Percentiles rank a stretch among this genome's conserved stretches.
phyloP scores from a whole-genome alignment of 116 monocot genomes.

The Iris pallida region DNA sequence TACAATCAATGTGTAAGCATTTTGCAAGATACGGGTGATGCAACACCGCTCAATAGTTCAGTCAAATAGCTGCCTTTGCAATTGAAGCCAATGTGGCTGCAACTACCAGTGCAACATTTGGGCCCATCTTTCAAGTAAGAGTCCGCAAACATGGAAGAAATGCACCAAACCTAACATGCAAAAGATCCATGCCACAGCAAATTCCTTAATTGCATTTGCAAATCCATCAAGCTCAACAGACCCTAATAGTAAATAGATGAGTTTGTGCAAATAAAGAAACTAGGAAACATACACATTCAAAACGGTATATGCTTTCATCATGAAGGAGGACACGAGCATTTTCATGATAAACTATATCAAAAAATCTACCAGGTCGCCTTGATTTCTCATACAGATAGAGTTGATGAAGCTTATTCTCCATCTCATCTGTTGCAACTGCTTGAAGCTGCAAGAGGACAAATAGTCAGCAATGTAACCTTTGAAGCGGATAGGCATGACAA shows the following conservation, averaged over 20 bases:
- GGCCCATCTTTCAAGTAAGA: too few species aligned
- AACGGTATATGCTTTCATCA: conserved; percentile 75
- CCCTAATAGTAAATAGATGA: background rate
- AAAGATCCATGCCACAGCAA: too few species aligned
- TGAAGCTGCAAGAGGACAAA: conserved; percentile 60
- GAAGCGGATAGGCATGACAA: background rate
- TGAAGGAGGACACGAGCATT: conserved; percentile 83
- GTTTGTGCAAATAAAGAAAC: background rate
- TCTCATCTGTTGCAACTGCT: conserved; percentile 72
- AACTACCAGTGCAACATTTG: too few species aligned
- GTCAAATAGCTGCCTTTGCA: too few species aligned
- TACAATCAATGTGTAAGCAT: too few species aligned
- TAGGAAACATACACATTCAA: conserved; percentile 68
- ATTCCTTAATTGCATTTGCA: too few species aligned
- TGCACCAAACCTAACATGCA: too few species aligned
- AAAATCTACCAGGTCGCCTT: conserved; percentile 42
- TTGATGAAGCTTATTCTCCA: conserved; percentile 77
- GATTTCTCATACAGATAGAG: conserved; percentile 80
- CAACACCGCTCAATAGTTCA: too few species aligned
- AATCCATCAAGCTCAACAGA: too few species aligned
- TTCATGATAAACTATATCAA: conserved; percentile 81
- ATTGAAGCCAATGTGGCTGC: too few species aligned
- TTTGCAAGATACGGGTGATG: too few species aligned
- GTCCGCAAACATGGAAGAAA: too few species aligned
- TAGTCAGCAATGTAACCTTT: background rate